Evolutionary conservation across 805 yeast genomes (phyloP), one percentile per base, ranked within the genome.

Genomic region (Schwanniomyces polymorphus): DNA sequence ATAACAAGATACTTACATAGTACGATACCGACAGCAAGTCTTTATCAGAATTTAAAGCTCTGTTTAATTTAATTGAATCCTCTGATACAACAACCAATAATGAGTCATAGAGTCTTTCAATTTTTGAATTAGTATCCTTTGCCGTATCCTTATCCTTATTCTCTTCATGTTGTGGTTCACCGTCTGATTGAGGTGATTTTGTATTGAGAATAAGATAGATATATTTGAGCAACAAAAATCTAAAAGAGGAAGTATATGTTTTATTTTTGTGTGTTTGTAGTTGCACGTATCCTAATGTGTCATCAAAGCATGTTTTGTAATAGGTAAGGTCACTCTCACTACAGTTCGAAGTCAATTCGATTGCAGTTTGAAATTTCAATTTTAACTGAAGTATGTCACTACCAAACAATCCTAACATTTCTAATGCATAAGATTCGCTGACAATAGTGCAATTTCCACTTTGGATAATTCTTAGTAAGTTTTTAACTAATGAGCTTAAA

Each of bases 351-450:
- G 27, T 42, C 5, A 50, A 33, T 10, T 43, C 42, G 16, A 14
- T 44, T 16, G 27, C 14, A 12, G 39, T 5, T 16, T 18, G 26
- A n/a, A 21, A 34, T 11, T 38, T 51, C 2, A 63, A 55, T 45
- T 61, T 73, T 12, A 79, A 44, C 5, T 64, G 61, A 18, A 78
- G 56, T 42, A 85, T 72, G 33, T 68, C 71, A 2, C 78, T 72
- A 0, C 88, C 91, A 23, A 85, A 76, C 11, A 66, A 47, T 0
- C 92, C 91, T n/a, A 82, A 63, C 51, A 82, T 55, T 45, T 86
- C 91, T 43, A 88, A 60, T 3, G 80, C 70, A 50, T 73, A 74
- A 0, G 82, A 68, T 49, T 82, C 86, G 6, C 77, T 65, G 10
- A 59, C 48, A 1, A 77, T 66, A 0, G 75, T 41, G 38, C 70